phyloP scores from a whole-genome alignment of 805 yeast genomes.

The Metschnikowia kofuensis region DNA sequence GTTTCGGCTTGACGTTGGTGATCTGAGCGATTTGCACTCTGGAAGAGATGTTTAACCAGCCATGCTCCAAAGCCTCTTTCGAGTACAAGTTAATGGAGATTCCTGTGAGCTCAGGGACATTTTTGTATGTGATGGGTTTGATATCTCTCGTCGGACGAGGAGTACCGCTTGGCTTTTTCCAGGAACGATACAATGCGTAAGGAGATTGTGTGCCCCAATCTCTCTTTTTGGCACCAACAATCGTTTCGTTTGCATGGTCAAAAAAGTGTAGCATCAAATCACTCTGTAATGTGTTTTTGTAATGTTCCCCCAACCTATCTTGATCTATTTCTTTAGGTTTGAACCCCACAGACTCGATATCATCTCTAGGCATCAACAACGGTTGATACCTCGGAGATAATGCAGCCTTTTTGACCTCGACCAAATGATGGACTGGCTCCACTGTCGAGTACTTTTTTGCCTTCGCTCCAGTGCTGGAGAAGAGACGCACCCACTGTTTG shows the following conservation, averaged over 20 bases:
- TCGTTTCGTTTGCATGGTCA: constrained; percentile 55
- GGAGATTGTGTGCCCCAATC: constrained; percentile 88
- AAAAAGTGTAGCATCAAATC: constrained; percentile 79
- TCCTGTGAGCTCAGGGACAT: constrained; percentile 69
- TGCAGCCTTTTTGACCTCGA: constrained; percentile 68
- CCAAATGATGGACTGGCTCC: constrained; percentile 88
- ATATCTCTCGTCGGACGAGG: constrained; percentile 72
- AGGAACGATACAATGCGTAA: constrained; percentile 80
- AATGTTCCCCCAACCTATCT: constrained; percentile 79
- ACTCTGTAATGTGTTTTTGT: constrained; percentile 65
- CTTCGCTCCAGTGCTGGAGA: constrained; percentile 49
- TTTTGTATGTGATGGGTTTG: constrained; percentile 59
- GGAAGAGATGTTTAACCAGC: constrained; percentile 73
- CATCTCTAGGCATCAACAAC: constrained; percentile 62
- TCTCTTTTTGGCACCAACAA: constrained; percentile 69
- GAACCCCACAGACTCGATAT: constrained; percentile 75
- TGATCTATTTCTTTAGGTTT: constrained; percentile 72
- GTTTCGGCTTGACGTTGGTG: constrained; percentile 82
- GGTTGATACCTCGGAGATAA: constrained; percentile 75
- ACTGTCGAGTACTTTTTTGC: constrained; percentile 57
- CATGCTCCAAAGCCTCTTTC: constrained; percentile 64
- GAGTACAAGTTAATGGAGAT: constrained; percentile 76
- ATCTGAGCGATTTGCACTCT: constrained; percentile 83
- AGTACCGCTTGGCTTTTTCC: constrained; percentile 72
- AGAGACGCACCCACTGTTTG: constrained; percentile 27